Conservation (phyloP, 345 rosid genomes). For the Linum usitatissimum region DNA sequence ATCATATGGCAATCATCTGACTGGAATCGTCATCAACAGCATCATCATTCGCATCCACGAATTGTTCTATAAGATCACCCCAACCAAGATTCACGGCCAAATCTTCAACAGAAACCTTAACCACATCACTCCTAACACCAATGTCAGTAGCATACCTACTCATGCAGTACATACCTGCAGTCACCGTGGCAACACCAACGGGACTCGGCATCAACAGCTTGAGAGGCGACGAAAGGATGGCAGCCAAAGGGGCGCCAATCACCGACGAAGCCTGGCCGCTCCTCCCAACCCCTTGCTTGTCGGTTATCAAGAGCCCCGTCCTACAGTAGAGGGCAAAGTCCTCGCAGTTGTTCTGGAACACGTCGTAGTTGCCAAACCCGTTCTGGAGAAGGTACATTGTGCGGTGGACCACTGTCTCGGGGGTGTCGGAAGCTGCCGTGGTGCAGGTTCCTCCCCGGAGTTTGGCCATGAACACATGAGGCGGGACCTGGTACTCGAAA, state of each 20-base stretch:
- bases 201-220: constrained; percentile 81
- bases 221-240: constrained; percentile 73
- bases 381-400: constrained; percentile 96
- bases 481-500: constrained; percentile 65
- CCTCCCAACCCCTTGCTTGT: constrained; percentile 70
- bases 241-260: constrained; percentile 87
- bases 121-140: constrained; percentile 76
- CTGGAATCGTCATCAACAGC: constrained; percentile 20
- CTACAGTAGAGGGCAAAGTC: constrained; percentile 90
- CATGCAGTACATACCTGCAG: constrained; percentile 95
- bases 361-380: constrained; percentile 85
- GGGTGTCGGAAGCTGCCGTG: constrained; percentile 55
- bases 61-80: constrained; percentile 11
- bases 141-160: constrained; percentile 88
- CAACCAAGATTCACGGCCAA: constrained; percentile 54
- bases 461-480: constrained; percentile 61
- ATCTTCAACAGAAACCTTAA: constrained; percentile 84
- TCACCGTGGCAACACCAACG: constrained; percentile 79
- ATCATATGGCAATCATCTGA: no score
- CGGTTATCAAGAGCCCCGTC: constrained; percentile 70
- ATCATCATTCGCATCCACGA: constrained; percentile 16
- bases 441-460: constrained; percentile 90
- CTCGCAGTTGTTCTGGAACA: constrained; percentile 87
- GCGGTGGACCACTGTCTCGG: constrained; percentile 57
- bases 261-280: constrained; percentile 89